Base-by-base conservation (phyloP, 2,329 filamentous ascomycete species). In the Claviceps sp. region DNA sequence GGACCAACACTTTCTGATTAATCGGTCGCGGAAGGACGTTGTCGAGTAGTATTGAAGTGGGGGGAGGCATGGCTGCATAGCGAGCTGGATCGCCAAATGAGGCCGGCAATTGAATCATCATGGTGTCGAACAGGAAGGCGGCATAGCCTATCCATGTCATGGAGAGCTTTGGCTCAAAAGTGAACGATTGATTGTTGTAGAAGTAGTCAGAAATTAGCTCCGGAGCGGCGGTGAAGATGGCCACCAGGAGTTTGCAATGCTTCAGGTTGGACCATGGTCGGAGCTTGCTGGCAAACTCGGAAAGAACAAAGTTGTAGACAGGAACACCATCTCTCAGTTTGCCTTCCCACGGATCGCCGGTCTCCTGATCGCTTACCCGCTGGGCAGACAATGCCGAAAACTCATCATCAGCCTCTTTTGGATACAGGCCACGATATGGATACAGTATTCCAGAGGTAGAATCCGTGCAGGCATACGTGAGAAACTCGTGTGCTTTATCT, bases 101-200 rank as follows among this genome's bases (percentile, higher is more conserved):
- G 26, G 71, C 64, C 2, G 90, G 90, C 2, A 95, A 73, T 1
- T 84, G 81, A 39, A 94, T 72, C 53, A 84, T 78, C 46, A 96
- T 81, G 1, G 84, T 81, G 55, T 85, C 86, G 66, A 94, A 95
- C 5, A 98, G 70, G 56, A 97, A 88, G 0, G 89, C 82, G 0
- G 89, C 89, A 64, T 94, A 95, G 43, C 91, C 90, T 58, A 97
- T 87, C 93, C 93, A 98, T 0, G 89, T 93, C 45, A 89, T 84
- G 3, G 89, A 93, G 5, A 94, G 75, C 63, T 95, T 97, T 0
- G 93, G 90, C 43, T 97, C 90, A 56, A 95, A 89, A 0, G 84
- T 81, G 61, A 97, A 93, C 51, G 84, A 80, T 55, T 79, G 82
- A 62, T 89, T 90, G 63, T 80, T 83, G 44, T 82, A 74, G 62